Evolutionary conservation across 1,284 basidiomycete species (phyloP), one percentile per base, ranked within the genome.

Genomic region (Phylloboletellus chloephorus): DNA sequence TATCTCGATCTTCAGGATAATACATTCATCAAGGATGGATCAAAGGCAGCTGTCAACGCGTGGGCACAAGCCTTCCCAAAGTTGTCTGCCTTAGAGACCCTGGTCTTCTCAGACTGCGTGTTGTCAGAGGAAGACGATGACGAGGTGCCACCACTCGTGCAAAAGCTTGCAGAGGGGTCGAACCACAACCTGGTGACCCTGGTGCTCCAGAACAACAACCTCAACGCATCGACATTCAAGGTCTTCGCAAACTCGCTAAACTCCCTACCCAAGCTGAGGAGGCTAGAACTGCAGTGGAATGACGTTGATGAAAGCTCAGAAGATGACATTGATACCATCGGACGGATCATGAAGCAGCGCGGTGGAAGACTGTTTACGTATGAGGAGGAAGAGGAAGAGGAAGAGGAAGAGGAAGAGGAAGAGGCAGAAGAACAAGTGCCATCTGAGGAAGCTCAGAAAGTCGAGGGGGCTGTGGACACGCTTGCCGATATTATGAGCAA

Each of bases 1-100:
- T 69, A 83, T 47, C 76, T 98, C 54, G 94, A 98, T 69, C 67
- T 98, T 39, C 92, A 97, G 66, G 95, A 98, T 66, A 98, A 98
- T 68, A 94, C 93, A 0, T 90, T 93, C 52, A 90, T 88, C 17
- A 74, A 73, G 17, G 76, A 79, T 32, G 92, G 84, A 17, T 77
- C 81, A 17, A 56, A 35, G 32, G 59, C 56, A 5, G 78, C 71
- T 16, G 57, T 78, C 33, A 63, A 78, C 40, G 85, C 87, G 7
- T 84, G 96, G 71, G 81, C 88, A 5, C 70, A 73, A 23, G 76
- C 83, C 2, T 67, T 98, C 28, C 48, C 60, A 68, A 15, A 69
- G 72, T 11, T 98, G 88, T 86, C 79, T 79, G 0, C 62, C 72
- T 72, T 98, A 24, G 72, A 74, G 33, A 77, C 74, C 16, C 79